Base-by-base conservation (phyloP, 805 yeast genomes). In the Blastobotrys americana region DNA sequence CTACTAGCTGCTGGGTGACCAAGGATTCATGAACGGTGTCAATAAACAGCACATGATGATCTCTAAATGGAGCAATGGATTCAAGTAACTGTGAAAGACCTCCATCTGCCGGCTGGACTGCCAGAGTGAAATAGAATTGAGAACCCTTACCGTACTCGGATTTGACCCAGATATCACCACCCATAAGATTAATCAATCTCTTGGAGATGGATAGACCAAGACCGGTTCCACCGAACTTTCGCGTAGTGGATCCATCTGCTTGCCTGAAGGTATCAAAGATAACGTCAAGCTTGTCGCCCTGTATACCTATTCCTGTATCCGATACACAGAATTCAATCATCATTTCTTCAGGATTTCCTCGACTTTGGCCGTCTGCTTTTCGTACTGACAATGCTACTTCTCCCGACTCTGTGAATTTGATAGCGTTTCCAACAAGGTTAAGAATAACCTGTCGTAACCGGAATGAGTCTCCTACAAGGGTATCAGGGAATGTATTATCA, bases 211-310 rank as follows among this genome's bases (percentile, higher is more conserved):
- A 84, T 45, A 86, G 71, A 15, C 96, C 96, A 38, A 86, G 71
- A 51, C 96, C 96, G 2, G 95, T 87, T 57, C 96, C 96, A 56
- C 95, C 96, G 61, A 86, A 87, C 63, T 85, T 85, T 61, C 95
- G 76, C 1, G 95, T 86, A 2, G 95, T 86, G 3, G 95, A 84
- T 35, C 96, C 96, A 66, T 86, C 96, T 5, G 95, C 95, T 63
- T 86, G 95, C 54, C 95, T 83, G 68, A 86, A 86, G 2, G 90
- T 86, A 58, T 86, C 95, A 58, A 86, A 86, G 55, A 86, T 87
- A 35, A 87, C 71, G 25, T 86, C 95, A 31, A 86, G 70, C 59
- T 86, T 86, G 57, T 87, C 95, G 58, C 77, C 78, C 56, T 82
- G 86, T 54, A 86, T 86, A 53, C 96, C 96, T 52, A 87, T 86